Base-by-base conservation (phyloP, 2,329 filamentous ascomycete genomes). In the Teratosphaeria pseudoeucalypti region DNA sequence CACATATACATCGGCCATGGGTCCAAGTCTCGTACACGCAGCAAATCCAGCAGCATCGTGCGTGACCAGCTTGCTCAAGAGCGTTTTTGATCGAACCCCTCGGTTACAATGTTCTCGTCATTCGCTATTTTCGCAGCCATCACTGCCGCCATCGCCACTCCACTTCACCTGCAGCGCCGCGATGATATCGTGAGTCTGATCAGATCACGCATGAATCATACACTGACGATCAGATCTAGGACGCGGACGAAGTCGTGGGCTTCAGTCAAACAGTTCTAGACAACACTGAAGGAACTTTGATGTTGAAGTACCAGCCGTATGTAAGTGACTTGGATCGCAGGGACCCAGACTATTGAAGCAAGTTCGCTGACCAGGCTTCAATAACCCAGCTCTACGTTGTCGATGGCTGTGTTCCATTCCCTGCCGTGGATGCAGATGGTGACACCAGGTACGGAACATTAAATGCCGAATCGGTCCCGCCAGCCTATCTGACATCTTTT, bases 361-460 rank as follows among this genome's bases (percentile, higher is more conserved):
- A n/a, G 9, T 49, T 23, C 19, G 43, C 43, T 49, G 43, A 49
- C 19, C n/a, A 11, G 9, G 16, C 10, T 3, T n/a, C 43, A 19
- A 32, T 32, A n/a, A 49, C 26, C n/a, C 43, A 49, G 43, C 75
- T 84, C 6, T 66, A 82, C 14, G 80, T 85, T 4, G 75, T 76
- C 34, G 81, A 82, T 65, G 83, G 83, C 54, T 86, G 83, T 62
- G 82, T 85, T 16, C 82, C 83, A 0, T 86, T 84, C 66, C 82
- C 83, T 0, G 83, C 79, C 0, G 83, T 86, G 1, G 80, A 86
- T 62, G 76, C 76, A 0, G 70, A 73, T 0, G 83, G 83, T 2
- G 76, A 85, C 64, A 84, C 79, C 23, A 75, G 77, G 82, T 84
- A 69, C 59, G 76, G 29, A 32, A 5, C 7, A 32, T 32, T 6